Evolutionary conservation across 768 basidiomycete species (phyloP).

Genomic region (Mycena galopus): DNA sequence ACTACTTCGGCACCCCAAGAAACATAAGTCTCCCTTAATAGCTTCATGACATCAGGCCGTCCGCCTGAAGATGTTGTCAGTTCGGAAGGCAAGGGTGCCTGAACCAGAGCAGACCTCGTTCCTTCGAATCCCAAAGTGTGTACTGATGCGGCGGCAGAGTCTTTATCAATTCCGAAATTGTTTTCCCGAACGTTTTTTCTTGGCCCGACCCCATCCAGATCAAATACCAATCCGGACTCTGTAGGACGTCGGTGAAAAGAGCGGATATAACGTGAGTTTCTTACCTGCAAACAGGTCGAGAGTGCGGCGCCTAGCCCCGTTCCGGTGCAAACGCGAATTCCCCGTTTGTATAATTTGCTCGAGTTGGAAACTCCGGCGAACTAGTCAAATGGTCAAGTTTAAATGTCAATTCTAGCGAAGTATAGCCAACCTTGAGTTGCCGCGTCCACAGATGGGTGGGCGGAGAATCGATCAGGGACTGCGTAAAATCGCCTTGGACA

Average conservation of each 20-base stretch:
- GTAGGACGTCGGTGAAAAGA: conserved; percentile 23
- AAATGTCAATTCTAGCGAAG: conserved; percentile 13
- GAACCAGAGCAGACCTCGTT: conserved; percentile 58
- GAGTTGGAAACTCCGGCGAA: conserved; percentile 88
- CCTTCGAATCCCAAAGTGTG: conserved; percentile 84
- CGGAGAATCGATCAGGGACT: conserved; percentile 74
- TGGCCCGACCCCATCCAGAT: conserved; percentile 91
- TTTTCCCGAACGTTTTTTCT: conserved; percentile 88
- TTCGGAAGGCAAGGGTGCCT: neutral
- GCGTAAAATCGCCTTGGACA: conserved; percentile 88
- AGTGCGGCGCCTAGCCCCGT: conserved; percentile 88
- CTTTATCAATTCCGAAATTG: conserved; percentile 79
- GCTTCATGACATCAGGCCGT: conserved; percentile 83
- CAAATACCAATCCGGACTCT: conserved; percentile 69
- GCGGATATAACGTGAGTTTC: conserved; percentile 31
- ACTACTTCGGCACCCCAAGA: conserved; percentile 88
- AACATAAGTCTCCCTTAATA: conserved; percentile 78
- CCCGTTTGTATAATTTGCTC: conserved; percentile 80
- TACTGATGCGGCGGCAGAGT: conserved; percentile 78
- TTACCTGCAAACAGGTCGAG: conserved; percentile 85
- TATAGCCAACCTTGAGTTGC: conserved; percentile 73
- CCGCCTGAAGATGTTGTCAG: conserved; percentile 56
- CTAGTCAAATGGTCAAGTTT: conserved; percentile 48
- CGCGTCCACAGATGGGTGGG: conserved; percentile 84
- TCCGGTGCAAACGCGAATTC: conserved; percentile 88